Evolutionary conservation across 2,329 filamentous ascomycete species (phyloP), one percentile per base, ranked within the genome.

Genomic region (Aspergillus sp.): DNA sequence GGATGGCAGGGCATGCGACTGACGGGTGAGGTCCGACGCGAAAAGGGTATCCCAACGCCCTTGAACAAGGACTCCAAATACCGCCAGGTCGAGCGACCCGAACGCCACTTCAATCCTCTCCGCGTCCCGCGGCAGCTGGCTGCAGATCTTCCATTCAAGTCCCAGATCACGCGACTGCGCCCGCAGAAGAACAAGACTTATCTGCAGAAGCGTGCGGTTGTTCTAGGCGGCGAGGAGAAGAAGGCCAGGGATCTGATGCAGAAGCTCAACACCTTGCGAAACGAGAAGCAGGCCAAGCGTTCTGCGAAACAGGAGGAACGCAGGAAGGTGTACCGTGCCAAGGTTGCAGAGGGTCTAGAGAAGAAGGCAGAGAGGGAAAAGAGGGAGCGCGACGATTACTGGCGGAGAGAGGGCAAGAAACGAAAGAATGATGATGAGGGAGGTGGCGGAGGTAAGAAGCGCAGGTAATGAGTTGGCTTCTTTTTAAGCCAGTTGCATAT

Each of bases 131-230:
- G 74, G 37, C 73, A 79, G 60, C 71, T 81, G 37, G 91, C 92
- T 51, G 88, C 91, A 14, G 86, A 91, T 6, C 84, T 99, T 9
- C 95, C 95, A 5, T 99, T 90, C 85, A 93, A 93, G 73, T 93
- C 90, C 12, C 95, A 99, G 74, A 93, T 96, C 69, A 84, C 89
- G 21, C 80, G 86, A 72, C 93, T 90, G 79, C 89, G 89, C 76
- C 86, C 89, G 60, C 91, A 93, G 79, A 87, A 85, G 73, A 88
- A 87, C 68, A 78, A 88, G 70, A 96, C 93, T 21, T 99, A 99
- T 75, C 82, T 96, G 82, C 91, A 96, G 80, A 97, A 97, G 80
- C 90, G 95, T 9, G 95, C 93, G 14, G 91, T 98, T n/a, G 86
- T 96, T 23, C 77, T 91, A 15, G 83, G 88, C 12, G 88, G 88